Evolutionary conservation across 768 basidiomycete genomes (phyloP), one percentile per base, ranked within the genome.

Genomic region (Phanerochaete sordida): DNA sequence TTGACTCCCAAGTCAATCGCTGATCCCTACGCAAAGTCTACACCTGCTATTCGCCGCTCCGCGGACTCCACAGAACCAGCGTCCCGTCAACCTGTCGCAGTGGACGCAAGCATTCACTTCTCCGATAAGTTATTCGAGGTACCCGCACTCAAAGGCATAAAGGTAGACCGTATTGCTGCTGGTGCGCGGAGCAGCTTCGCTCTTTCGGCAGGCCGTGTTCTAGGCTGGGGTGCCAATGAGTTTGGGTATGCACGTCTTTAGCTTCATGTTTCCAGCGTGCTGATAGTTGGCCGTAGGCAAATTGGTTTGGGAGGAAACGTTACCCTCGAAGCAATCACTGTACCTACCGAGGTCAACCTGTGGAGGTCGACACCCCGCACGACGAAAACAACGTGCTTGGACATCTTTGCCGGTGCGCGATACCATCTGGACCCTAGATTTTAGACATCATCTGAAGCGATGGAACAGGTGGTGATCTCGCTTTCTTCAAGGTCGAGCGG

Each of bases 181-280:
- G 92, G 92, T 2, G 77, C 78, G 39, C 79, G 85, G 57, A 86
- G 82, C 49, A 93, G 90, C 66, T 93, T 91, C 67, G 87, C 80
- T 11, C 77, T 85, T 26, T 93, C 92, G 6, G 73, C 77, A 2
- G 95, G 93, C 1, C 78, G 85, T 56, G 90, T 95, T 11, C 80
- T 98, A 21, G 92, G 86, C 0, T 96, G 91, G 85, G 95, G 95
- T 47, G 91, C 91, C 1, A 96, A 97, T 69, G 87, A 91, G 63
- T 88, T 81, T 65, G 93, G 93, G 89, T 89, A 64, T 54, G 81
- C 61, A 8, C 23, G 15, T 26, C 26, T 46, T 43, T 56, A 31
- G 21, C 24, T 33, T n/a, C 43, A 39, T 28, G 52, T 23, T 15
- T 23, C 19, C 19, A 3, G 49, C 27, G 19, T 56, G 26, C 37